A percentile compares a stretch with the other conserved stretches of the same genome.
Evolutionary conservation across 2,329 filamentous ascomycete species (phyloP).

Genomic region (Dothideomycetes sp.): DNA sequence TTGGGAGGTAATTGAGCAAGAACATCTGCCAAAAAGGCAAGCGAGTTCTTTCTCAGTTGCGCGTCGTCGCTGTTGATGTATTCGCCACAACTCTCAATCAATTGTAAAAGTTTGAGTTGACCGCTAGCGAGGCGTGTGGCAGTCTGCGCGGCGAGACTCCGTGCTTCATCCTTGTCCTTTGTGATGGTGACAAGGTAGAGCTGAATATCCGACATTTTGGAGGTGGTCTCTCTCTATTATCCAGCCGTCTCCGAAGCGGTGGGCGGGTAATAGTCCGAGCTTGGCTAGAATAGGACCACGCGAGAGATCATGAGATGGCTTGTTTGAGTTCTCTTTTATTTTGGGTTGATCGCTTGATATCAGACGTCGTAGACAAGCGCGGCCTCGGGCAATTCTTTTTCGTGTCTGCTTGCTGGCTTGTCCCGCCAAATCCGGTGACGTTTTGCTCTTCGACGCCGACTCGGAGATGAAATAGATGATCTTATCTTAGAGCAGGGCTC

Average conservation of each 20-base stretch:
- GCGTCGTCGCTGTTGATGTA: slow-evolving; percentile 58
- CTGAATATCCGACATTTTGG: slow-evolving; percentile 40
- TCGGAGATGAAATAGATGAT: neutral
- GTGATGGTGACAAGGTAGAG: slow-evolving; percentile 40
- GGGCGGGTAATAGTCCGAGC: no score
- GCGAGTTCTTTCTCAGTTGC: slow-evolving; percentile 45
- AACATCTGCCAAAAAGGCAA: slow-evolving; percentile 41
- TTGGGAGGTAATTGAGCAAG: slow-evolving; percentile 40
- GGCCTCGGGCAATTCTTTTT: no score
- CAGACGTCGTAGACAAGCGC: no score
- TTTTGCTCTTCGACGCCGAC: no score
- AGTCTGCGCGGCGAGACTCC: slow-evolving; percentile 29
- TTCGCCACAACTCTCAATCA: slow-evolving; percentile 54
- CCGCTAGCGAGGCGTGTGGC: slow-evolving; percentile 44
- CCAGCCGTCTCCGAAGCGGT: no score
- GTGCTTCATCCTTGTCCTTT: slow-evolving; percentile 35
- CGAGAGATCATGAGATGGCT: neutral
- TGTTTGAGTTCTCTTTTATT: no score
- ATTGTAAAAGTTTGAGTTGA: slow-evolving; percentile 48
- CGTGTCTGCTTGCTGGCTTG: no score
- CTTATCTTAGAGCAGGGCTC: neutral
- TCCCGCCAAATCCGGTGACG: no score
- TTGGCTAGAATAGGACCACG: no score
- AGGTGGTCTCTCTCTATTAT: slow-evolving; percentile 9
- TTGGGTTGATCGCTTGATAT: no score